Evolutionary conservation across 352 stramenopile species (phyloP).

Genomic region (Phytopythium chamaehyphon): DNA sequence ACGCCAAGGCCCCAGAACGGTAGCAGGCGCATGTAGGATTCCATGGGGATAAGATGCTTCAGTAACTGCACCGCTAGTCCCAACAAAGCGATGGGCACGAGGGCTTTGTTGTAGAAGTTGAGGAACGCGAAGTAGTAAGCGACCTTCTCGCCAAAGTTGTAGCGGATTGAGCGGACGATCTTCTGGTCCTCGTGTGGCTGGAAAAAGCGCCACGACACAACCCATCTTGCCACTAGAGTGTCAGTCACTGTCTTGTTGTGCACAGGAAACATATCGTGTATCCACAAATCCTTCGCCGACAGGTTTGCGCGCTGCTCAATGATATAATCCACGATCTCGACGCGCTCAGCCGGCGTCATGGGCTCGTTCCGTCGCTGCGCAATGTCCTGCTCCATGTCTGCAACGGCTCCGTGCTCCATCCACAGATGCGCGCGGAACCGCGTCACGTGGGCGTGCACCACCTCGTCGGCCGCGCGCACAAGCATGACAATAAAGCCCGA

Average conservation of each 20-base stretch:
- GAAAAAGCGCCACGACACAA: slow-evolving; percentile 54
- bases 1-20: slow-evolving; percentile 81
- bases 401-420: slow-evolving; percentile 75
- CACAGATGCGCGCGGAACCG: slow-evolving; percentile 69
- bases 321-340: slow-evolving; percentile 85
- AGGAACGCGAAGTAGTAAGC: slow-evolving; percentile 87
- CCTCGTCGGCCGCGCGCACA: slow-evolving; percentile 50
- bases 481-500: slow-evolving; percentile 77
- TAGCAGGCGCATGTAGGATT: slow-evolving; percentile 74
- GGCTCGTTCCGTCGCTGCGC: slow-evolving; percentile 47
- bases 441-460: slow-evolving; percentile 59
- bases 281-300: slow-evolving; percentile 52
- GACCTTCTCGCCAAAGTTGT: slow-evolving; percentile 86
- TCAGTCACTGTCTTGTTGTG: slow-evolving; percentile 69
- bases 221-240: slow-evolving; percentile 63
- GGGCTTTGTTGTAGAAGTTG: slow-evolving; percentile 76
- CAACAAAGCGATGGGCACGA: slow-evolving; percentile 68
- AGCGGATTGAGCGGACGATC: slow-evolving; percentile 55
- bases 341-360: slow-evolving; percentile 69
- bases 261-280: slow-evolving; percentile 83
- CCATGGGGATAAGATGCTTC: slow-evolving; percentile 46
- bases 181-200: slow-evolving; percentile 53
- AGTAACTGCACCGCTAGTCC: slow-evolving; percentile 58
- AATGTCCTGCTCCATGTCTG: slow-evolving; percentile 75
- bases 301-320: slow-evolving; percentile 72